Evolutionary conservation across 78 protist genomes (phyloP).

Genomic region (Dictyostelium intermedium): DNA sequence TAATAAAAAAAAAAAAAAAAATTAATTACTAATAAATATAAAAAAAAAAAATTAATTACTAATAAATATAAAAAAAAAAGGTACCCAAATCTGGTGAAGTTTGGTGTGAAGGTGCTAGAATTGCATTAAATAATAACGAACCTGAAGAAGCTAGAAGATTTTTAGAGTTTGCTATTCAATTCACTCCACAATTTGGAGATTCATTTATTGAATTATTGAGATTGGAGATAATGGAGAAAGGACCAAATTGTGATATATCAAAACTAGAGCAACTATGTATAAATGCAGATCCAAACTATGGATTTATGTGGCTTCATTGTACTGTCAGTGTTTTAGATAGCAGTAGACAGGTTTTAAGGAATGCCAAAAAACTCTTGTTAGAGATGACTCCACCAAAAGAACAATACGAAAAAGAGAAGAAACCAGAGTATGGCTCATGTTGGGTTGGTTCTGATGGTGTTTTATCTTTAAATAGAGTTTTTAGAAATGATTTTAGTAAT

Average conservation of each 20-base stretch:
- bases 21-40: not conserved
- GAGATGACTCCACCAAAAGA: slow-evolving; percentile 56
- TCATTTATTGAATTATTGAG: slow-evolving; percentile 93
- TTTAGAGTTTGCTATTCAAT: slow-evolving; percentile 90
- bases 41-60: not conserved
- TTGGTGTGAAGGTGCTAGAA: slow-evolving; percentile 98
- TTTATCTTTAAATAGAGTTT: slow-evolving; percentile 37
- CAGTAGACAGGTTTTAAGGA: slow-evolving; percentile 80
- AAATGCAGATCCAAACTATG: slow-evolving; percentile 96
- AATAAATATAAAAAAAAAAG: not conserved
- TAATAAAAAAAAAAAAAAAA: not conserved
- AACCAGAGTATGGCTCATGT: slow-evolving; percentile 44
- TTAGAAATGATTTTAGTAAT: slow-evolving; percentile 58
- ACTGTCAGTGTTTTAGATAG: slow-evolving; percentile 80
- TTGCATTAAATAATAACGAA: slow-evolving; percentile 81
- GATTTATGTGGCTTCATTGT: slow-evolving; percentile 93
- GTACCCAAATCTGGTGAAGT: slow-evolving; percentile 97
- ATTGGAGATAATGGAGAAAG: slow-evolving; percentile 82
- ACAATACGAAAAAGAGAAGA: slow-evolving; percentile 25
- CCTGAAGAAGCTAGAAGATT: slow-evolving; percentile 79
- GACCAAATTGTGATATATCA: slow-evolving; percentile 71
- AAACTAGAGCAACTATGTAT: slow-evolving; percentile 82
- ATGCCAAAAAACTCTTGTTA: slow-evolving; percentile 67
- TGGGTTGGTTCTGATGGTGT: slow-evolving; percentile 80
- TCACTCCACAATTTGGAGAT: slow-evolving; percentile 98